Evolutionary conservation across 2,329 filamentous ascomycete genomes (phyloP), one percentile per base, ranked within the genome.

Genomic region (Lecanicillium sp.): DNA sequence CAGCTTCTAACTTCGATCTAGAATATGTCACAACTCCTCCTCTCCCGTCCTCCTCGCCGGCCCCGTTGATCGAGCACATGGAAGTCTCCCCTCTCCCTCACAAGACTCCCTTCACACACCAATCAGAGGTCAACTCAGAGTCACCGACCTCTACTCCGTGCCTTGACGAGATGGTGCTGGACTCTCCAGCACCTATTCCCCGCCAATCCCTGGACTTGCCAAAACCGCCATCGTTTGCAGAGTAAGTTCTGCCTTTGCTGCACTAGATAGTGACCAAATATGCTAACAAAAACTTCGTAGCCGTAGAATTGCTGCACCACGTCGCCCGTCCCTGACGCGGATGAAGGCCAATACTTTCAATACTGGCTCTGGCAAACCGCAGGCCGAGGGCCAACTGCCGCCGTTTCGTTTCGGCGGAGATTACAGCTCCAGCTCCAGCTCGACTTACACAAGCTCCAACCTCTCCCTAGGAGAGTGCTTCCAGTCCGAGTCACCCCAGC

Each of bases 61-160:
- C 76, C 40, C 73, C 74, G 27, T 62, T 71, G 39, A 73, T 76
- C 44, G 88, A 95, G 58, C 71, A 78, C 40, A 95, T 96, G 87
- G 89, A 96, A 55, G 80, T 95, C 60, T 95, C 90, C 32, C 90
- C 92, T 29, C 65, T 96, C 29, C 89, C 88, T 43, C 87, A 95
- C 68, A 95, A 95, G 68, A 68, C 74, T 20, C 73, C 83, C 11
- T 88, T 78, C 53, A 63, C 71, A 62, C 59, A 70, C 20, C 72
- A 83, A 48, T 68, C 85, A 45, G 79, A 83, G 47, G 62, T 86
- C 38, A 73, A 78, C 20, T 89, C 85, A 20, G 85, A 87, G 2
- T 83, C 82, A 2, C 83, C 83, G 8, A 71, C 74, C 44, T 58
- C 51, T 47, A 68, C 65, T 13, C 63, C 68, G 42, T 60, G 57